These are phyloP conservation scores for Cornus florida DNA, from an alignment of 148 eudicot genomes.

Conservation along the genomic window DNA sequence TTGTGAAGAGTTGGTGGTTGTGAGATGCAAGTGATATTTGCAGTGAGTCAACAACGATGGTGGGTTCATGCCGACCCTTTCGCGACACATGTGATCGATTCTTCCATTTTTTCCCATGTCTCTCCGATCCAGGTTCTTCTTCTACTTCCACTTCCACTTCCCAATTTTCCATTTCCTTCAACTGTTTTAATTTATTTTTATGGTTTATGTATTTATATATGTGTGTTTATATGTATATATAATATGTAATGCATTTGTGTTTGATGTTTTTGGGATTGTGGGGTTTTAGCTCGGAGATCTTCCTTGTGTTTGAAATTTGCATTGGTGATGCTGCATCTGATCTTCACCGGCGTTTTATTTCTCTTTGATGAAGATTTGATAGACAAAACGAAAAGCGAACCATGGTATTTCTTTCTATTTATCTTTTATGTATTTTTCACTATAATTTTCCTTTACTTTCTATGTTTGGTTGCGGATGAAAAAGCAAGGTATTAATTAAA, in stretches of 20 bases:
- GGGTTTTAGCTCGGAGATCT: conserved; percentile 67
- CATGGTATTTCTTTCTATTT: conserved; percentile 48
- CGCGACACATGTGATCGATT: conserved; percentile 36
- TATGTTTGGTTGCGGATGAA: not conserved
- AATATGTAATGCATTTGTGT: not conserved
- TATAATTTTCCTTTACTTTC: not conserved
- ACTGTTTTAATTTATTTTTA: not conserved
- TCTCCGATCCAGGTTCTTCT: conserved; percentile 67
- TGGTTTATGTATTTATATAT: not conserved
- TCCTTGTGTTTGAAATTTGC: conserved; percentile 55
- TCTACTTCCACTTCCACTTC: not conserved
- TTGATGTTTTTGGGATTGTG: conserved; percentile 7
- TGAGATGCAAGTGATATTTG: not conserved
- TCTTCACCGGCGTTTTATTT: conserved; percentile 51
- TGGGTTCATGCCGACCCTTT: conserved; percentile 17
- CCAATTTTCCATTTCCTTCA: not conserved
- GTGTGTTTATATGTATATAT: not conserved
- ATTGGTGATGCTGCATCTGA: conserved; percentile 65
- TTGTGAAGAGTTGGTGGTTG: not conserved
- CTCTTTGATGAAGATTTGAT: conserved; percentile 52
- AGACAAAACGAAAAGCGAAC: conserved; percentile 39
- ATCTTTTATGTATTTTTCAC: not conserved
- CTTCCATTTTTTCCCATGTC: conserved; percentile 55
- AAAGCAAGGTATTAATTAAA: not conserved
- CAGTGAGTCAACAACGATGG: not conserved